These are phyloP conservation scores for Aspergillus fischeri DNA, from an alignment of 2,329 filamentous ascomycete species.

Conservation along the genomic window DNA sequence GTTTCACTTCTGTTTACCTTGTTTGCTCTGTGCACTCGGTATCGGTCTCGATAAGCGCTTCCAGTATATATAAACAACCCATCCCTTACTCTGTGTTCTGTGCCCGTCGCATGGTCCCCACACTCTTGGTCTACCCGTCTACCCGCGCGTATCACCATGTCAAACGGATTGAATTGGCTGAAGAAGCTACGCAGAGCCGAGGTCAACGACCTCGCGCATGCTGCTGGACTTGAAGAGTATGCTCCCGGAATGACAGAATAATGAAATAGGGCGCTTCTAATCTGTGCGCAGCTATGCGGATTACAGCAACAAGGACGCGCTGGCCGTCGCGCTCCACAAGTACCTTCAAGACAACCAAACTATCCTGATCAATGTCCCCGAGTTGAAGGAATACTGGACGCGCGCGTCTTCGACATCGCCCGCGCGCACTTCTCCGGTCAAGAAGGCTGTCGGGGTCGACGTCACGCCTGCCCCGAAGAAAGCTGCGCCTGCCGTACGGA, in stretches of 20 bases:
- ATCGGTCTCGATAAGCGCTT: not conserved
- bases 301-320: slow-evolving; percentile 69
- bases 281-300: slow-evolving; percentile 53
- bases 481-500: slow-evolving; percentile 15
- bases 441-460: slow-evolving; percentile 43
- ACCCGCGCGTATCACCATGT: slow-evolving; percentile 49
- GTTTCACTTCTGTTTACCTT: not conserved
- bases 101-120: slow-evolving; percentile 46
- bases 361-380: slow-evolving; percentile 59
- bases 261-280: not conserved
- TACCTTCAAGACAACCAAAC: slow-evolving; percentile 67
- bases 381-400: slow-evolving; percentile 73
- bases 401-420: slow-evolving; percentile 31
- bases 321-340: slow-evolving; percentile 70
- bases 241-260: slow-evolving; percentile 32
- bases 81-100: slow-evolving; percentile 8
- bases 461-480: slow-evolving; percentile 31
- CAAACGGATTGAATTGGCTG: slow-evolving; percentile 66
- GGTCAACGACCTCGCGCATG: slow-evolving; percentile 68
- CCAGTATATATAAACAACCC: not conserved
- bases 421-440: slow-evolving; percentile 44
- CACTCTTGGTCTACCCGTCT: slow-evolving; percentile 33
- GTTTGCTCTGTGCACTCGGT: not conserved
- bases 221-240: slow-evolving; percentile 69
- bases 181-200: slow-evolving; percentile 78